Conservation (phyloP, 768 basidiomycete genomes). For the Kwoniella europaea region DNA sequence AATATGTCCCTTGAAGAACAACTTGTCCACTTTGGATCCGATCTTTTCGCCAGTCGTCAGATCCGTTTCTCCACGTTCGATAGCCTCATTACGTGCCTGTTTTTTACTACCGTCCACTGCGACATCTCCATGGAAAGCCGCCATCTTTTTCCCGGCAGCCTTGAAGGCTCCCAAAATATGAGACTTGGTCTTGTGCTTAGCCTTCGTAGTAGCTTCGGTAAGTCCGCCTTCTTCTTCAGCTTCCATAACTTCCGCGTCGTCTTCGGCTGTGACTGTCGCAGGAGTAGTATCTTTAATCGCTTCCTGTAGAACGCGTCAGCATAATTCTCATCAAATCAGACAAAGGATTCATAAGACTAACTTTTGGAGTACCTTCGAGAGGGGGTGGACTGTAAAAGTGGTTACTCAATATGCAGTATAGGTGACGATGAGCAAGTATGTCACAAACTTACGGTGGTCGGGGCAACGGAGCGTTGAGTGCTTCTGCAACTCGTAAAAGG, state of each 20-base stretch:
- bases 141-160: conserved; percentile 57
- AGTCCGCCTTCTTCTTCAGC: conserved; percentile 56
- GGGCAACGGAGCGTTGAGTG: conserved; percentile 47
- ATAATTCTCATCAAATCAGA: too few relatives aligned
- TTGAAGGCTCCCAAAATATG: conserved; percentile 56
- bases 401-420: conserved; percentile 22
- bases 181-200: conserved; percentile 54
- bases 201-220: conserved; percentile 47
- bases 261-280: conserved; percentile 46
- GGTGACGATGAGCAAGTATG: neutral
- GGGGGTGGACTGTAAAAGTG: conserved; percentile 45
- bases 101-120: conserved; percentile 57
- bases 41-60: conserved; percentile 44
- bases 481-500: conserved; percentile 58
- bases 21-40: conserved; percentile 56
- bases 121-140: conserved; percentile 58
- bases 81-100: conserved; percentile 47
- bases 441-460: conserved; percentile 47
- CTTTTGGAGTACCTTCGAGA: conserved; percentile 52
- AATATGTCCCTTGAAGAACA: conserved; percentile 52
- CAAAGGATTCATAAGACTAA: neutral
- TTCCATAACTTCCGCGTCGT: conserved; percentile 49
- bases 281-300: conserved; percentile 53
- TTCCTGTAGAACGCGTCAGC: conserved; percentile 30
- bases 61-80: conserved; percentile 4